Evolutionary conservation across 2,329 filamentous ascomycete species (phyloP).

Genomic region (Penicillium frequentans): DNA sequence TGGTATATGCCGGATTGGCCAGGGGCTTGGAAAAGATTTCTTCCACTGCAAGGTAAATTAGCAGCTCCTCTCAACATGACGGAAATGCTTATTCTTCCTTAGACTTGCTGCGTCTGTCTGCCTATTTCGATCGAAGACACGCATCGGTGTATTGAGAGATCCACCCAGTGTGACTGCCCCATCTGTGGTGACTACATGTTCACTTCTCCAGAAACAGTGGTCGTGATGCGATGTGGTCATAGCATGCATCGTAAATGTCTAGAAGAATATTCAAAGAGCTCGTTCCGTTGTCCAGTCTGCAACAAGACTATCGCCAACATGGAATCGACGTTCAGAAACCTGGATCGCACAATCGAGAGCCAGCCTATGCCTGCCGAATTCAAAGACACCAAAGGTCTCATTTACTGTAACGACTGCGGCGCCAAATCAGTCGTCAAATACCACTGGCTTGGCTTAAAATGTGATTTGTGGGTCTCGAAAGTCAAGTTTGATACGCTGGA

Average conservation of each 20-base stretch:
- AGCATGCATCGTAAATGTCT: constrained; percentile 93
- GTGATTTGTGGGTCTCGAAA: constrained; percentile 53
- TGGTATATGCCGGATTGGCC: constrained; percentile 87
- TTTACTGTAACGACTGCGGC: constrained; percentile 94
- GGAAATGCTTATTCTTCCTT: constrained; percentile 14
- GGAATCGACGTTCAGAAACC: constrained; percentile 88
- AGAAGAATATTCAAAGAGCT: constrained; percentile 79
- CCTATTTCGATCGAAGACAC: constrained; percentile 79
- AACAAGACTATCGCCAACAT: constrained; percentile 97
- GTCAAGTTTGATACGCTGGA: background rate
- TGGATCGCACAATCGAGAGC: constrained; percentile 80
- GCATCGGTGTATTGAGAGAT: constrained; percentile 91
- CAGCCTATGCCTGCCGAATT: constrained; percentile 94
- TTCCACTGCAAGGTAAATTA: constrained; percentile 87
- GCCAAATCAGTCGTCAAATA: constrained; percentile 83
- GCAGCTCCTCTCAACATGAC: background rate
- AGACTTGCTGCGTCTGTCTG: constrained; percentile 93
- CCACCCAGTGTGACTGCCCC: constrained; percentile 92
- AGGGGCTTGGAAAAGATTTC: constrained; percentile 93
- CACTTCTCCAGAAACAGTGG: constrained; percentile 80
- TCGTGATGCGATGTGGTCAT: constrained; percentile 94
- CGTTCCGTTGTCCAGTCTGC: constrained; percentile 96
- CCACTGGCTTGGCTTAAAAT: constrained; percentile 94
- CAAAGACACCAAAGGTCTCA: constrained; percentile 72
- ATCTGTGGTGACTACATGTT: constrained; percentile 98